Base-by-base conservation (phyloP, 495 filamentous ascomycete genomes). In the Penicillium lagena region DNA sequence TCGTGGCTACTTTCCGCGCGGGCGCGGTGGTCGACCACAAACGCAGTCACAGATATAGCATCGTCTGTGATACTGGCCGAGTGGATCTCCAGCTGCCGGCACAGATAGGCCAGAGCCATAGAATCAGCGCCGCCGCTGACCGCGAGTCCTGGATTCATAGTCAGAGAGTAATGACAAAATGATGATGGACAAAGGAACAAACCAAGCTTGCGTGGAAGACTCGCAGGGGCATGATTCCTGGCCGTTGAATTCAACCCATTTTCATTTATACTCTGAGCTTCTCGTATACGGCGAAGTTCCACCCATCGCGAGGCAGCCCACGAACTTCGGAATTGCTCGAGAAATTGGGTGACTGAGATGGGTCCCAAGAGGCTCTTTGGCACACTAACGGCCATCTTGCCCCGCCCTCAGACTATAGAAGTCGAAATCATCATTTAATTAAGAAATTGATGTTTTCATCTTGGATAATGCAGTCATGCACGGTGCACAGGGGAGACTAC, bases 101-200 rank as follows among this genome's bases (percentile, higher is more conserved):
- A 89, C n/a, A 97, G 74, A 45, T 67, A 76, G 35, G 89, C 88
- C 32, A 98, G 69, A 14, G 90, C 91, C 90, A 96, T 98, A 5
- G 93, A 97, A 56, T 98, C 93, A 11, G 93, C 86, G 12, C 93
- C 93, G 7, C 93, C 93, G 60, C 91, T 96, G 37, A 97, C 68
- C 9, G 91, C 91, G 27, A 96, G 67, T 44, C 78, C 91, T 94
- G 51, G 1, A 50, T 44, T 32, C 9, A 42, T 44, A 15, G 10
- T 12, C 27, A 1, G 11, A 37, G 32, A 34, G n/a, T 7, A 6
- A 10, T 34, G 32, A 34, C 2, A 34, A 34, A 34, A 12, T 9
- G 4, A 11, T 2, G 32, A 12, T 6, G 3, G 27, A 15, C 27
- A 15, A 12, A 7, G 7, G 12, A 4, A 39, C 34, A 35, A 46